phyloP scores from a whole-genome alignment of 164 flowering plant species.

The Malania oleifera region DNA sequence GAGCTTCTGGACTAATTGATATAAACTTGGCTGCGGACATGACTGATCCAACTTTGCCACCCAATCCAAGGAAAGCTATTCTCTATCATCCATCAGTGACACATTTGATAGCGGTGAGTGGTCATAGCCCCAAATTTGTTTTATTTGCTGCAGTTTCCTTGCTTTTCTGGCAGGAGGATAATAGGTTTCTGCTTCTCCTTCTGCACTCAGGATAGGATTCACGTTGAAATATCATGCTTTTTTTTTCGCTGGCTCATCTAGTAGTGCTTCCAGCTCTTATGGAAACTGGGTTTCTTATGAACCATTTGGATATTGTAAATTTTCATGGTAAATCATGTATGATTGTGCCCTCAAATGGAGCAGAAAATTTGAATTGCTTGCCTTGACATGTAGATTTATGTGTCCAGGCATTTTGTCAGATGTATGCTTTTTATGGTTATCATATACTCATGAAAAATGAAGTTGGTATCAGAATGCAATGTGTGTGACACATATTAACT shows the following conservation, averaged over 20 bases:
- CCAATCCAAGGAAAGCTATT: conserved; percentile 84
- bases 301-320: no score
- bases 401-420: not conserved
- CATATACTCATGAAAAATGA: not conserved
- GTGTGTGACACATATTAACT: not conserved
- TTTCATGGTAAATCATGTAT: not conserved
- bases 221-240: no score
- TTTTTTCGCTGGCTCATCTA: no score
- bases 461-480: not conserved
- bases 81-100: conserved; percentile 85
- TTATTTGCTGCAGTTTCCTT: conserved; percentile 2
- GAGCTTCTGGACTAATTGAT: conserved; percentile 72
- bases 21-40: conserved; percentile 72
- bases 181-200: not conserved
- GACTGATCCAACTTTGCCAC: conserved; percentile 81
- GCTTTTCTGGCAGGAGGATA: not conserved
- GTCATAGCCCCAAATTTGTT: not conserved
- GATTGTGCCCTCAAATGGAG: not conserved
- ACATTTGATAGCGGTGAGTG: conserved; percentile 77
- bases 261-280: not conserved
- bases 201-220: no score
- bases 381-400: not conserved
- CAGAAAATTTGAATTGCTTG: not conserved
- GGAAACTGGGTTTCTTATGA: not conserved
- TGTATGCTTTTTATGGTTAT: not conserved